Evolutionary conservation across 495 filamentous ascomycete genomes (phyloP), one percentile per base, ranked within the genome.

Genomic region (Daldinia grandis): DNA sequence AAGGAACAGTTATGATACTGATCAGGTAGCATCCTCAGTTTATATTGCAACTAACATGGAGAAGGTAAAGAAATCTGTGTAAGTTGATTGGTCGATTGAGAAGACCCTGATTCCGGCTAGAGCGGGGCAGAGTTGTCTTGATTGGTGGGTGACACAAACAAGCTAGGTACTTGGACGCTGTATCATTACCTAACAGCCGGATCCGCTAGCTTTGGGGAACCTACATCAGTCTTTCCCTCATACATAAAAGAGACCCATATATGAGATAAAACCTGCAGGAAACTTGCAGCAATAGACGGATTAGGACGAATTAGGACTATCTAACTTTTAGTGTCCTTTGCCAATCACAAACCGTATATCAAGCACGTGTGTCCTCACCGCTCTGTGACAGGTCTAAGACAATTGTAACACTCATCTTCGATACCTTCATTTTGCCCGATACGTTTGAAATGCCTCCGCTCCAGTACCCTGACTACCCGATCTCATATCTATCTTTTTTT

Each of bases 361-460:
- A 53, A 58, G 31, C 70, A 73, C 70, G 70, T 73, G 70, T 61
- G 56, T 25, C 47, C 44, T 65, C 70, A 73, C 70, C 70, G 64
- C 70, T 19, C 5, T 62, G 31, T 65, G n/a, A 73, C 61, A 68
- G 61, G 70, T 64, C 61, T 49, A n/a, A 61, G 40, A 57, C 47
- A 9, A 2, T 58, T 59, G 6, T 37, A 60, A 56, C 42, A 17
- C 38, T 64, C 31, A 15, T 25, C 56, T 38, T 56, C 49, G 55
- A 68, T 62, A 42, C 12, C 64, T 61, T 68, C 69, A 51, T 65
- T 47, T 64, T 51, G 33, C 44, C 33, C 55, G 35, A 57, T 58
- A 14, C 40, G 21, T 17, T 10, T 33, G 4, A 2, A 4, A 5
- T 21, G 5, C 7, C 7, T 55, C 47, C 49, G 25, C 21, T 49